Evolutionary conservation across 345 rosid species (phyloP), one percentile per base, ranked within the genome.

Genomic region (Acer negundo): DNA sequence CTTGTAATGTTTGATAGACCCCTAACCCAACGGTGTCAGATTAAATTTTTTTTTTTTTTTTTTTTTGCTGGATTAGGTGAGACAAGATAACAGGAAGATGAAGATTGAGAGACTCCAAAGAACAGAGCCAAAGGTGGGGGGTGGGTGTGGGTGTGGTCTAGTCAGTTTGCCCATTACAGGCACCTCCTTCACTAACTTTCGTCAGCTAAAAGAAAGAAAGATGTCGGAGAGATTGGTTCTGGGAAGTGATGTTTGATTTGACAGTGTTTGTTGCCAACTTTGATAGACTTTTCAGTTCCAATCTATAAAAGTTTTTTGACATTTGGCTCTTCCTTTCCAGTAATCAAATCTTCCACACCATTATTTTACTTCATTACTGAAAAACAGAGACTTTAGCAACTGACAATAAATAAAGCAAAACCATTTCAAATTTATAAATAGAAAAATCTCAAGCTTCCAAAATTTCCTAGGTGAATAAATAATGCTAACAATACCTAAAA

Each of bases 221-320:
- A 67, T 9, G 47, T 46, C 12, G 10, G 19, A 28, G 3, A 78
- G 38, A 35, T 35, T 35, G 38, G 6, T 35, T 31, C 4, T 35
- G 38, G 40, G 86, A 88, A 51, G 75, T 73, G 86, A 88, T 80
- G 11, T 80, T 77, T 80, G 89, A 88, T 86, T 84, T 81, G 89
- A 88, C 84, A 44, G 10, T 28, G 10, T 26, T 26, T 62, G 85
- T 67, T 79, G 81, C 6, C 10, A 22, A 59, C 3, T 8, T 59
- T 6, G 24, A 9, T 59, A 2, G 1, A 16, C 58, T 53, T 46
- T 46, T 46, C 13, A 1, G 13, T 61, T 61, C 26, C 66, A 55
- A 53, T 28, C 51, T 38, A 62, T 49, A 67, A 64, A 15, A 22
- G n/a, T 13, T 49, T 47, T 56, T 56, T 42, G 10, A 42, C 46